These are phyloP conservation scores for Colletotrichum costaricense DNA, from an alignment of 2,329 filamentous ascomycete species.

Conservation along the genomic window DNA sequence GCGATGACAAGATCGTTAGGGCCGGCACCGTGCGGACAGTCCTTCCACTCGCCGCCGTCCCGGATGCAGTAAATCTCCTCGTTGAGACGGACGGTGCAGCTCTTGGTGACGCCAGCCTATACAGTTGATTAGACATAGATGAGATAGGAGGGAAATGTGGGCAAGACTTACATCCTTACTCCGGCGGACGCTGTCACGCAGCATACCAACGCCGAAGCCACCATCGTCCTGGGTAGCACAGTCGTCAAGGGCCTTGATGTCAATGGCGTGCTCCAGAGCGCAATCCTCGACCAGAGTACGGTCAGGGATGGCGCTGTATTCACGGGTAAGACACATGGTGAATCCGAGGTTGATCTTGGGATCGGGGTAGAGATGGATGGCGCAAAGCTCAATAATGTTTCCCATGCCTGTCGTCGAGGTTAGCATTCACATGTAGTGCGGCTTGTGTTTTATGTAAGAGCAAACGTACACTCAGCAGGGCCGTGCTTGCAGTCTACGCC, in stretches of 20 bases:
- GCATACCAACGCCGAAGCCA: constrained; percentile 73
- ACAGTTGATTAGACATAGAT: constrained; percentile 10
- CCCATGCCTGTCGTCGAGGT: constrained; percentile 69
- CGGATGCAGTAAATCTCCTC: constrained; percentile 85
- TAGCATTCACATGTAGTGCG: neutral
- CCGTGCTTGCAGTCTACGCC: constrained; percentile 92
- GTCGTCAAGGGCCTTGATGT: constrained; percentile 82
- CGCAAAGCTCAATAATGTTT: constrained; percentile 94
- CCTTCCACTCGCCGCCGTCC: constrained; percentile 81
- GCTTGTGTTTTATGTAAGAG: neutral
- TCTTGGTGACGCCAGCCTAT: constrained; percentile 74
- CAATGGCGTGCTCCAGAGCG: constrained; percentile 89
- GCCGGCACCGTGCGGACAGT: constrained; percentile 76
- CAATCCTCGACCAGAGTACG: constrained; percentile 85
- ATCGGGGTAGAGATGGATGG: constrained; percentile 82
- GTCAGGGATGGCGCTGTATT: constrained; percentile 83
- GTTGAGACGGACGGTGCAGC: constrained; percentile 84
- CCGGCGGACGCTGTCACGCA: constrained; percentile 75
- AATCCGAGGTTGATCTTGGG: constrained; percentile 93
- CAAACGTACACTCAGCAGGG: constrained; percentile 75
- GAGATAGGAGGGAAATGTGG: neutral
- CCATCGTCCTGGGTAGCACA: constrained; percentile 85
- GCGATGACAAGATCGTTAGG: constrained; percentile 81
- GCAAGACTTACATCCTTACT: constrained; percentile 63
- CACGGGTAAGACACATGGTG: constrained; percentile 85